Evolutionary conservation across 768 basidiomycete genomes (phyloP).

Genomic region (Termitomyces sp.): DNA sequence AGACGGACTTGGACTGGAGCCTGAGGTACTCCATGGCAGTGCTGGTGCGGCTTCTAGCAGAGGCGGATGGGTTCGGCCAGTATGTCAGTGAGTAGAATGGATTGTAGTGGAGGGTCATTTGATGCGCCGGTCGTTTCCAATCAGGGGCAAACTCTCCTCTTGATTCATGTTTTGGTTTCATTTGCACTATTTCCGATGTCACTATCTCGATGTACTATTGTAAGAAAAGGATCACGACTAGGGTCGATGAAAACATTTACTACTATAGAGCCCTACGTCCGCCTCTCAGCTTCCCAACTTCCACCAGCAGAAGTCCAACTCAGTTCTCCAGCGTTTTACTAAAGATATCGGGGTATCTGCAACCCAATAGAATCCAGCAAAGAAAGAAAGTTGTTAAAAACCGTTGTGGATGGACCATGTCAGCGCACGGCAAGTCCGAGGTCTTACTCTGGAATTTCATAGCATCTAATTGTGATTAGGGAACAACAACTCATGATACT

Average conservation of each 20-base stretch:
- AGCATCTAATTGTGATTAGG: too few species aligned
- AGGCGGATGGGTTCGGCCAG: not conserved
- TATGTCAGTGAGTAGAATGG: not conserved
- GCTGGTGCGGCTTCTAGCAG: conserved; percentile 27
- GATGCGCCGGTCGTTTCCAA: conserved; percentile 58
- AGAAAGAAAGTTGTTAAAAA: not conserved
- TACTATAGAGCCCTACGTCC: conserved; percentile 69
- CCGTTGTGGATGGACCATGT: too few species aligned
- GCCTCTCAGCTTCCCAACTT: conserved; percentile 77
- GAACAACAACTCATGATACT: too few species aligned
- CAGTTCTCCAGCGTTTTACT: conserved; percentile 77
- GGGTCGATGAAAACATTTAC: conserved; percentile 35
- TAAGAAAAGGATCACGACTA: not conserved
- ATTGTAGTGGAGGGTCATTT: not conserved
- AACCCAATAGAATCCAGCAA: conserved; percentile 1
- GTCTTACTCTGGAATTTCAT: too few species aligned
- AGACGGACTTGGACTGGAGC: conserved; percentile 56
- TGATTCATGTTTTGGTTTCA: conserved; percentile 77
- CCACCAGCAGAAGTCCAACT: conserved; percentile 70
- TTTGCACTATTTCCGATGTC: conserved; percentile 82
- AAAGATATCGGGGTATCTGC: conserved; percentile 72
- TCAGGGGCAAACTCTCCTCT: conserved; percentile 77
- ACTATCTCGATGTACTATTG: conserved; percentile 27
- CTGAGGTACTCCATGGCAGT: conserved; percentile 21
- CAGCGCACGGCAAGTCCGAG: too few species aligned